Base-by-base conservation (phyloP, 1,139 yeast species). In the Protomyces pachydermus region DNA sequence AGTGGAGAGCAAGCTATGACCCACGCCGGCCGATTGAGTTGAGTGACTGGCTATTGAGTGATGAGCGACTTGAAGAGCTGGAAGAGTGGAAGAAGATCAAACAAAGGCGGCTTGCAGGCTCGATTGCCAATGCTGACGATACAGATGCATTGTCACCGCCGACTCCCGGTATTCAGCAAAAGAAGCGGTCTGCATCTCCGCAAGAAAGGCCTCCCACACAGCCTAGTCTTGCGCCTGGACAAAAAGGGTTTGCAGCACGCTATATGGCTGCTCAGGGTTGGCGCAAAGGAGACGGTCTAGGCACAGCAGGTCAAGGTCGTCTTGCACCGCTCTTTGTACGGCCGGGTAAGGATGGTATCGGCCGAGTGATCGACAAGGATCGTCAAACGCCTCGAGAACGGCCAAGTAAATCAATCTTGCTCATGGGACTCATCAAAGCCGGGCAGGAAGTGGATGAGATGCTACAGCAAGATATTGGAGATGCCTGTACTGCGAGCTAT, bases 201-300 rank as follows among this genome's bases (percentile, higher is more conserved):
- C 37, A 32, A 6, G 38, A 14, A 16, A 10, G 18, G 14, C 37
- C 34, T 2, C 32, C 37, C 16, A 25, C 16, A n/a, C 37, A 46
- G 32, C 14, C 10, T 4, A 48, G 53, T 16, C 46, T 48, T 10
- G 56, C 62, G 10, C 62, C 62, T 3, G 56, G 62, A 10, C 56
- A 58, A 45, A 58, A 58, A 14, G 56, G 56, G 3, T 58, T 58
- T 42, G 62, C 62, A 38, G 56, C 53, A 32, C 62, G 62, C 20
- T 58, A 58, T 16, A 58, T 58, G 62, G 56, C 62, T 3, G 52
- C 56, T 4, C 62, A 58, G 28, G 62, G 62, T 14, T 58, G 62
- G 62, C 28, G 37, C 20, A 52, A 58, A 32, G 62, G 62, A 16
- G 52, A 52, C 18, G 62, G 62, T 18, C 53, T 58, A n/a, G 62